Conservation (phyloP, 257 asterid species). For the Solanum chmielewskii region DNA sequence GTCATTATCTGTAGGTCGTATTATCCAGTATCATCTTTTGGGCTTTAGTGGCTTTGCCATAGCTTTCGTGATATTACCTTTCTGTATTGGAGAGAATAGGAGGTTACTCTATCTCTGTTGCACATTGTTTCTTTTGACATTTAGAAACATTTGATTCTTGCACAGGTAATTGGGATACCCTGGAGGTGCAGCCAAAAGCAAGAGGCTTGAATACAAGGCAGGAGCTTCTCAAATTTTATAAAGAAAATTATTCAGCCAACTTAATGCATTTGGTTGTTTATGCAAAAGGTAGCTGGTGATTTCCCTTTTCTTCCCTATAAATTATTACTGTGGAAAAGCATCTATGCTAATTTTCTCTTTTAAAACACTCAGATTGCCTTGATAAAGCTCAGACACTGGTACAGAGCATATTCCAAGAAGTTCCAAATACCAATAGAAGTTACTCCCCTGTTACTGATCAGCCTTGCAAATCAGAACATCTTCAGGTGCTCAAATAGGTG, state of each 20-base stretch:
- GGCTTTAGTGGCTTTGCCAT: background rate
- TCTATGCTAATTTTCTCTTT: background rate
- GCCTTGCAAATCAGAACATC: conserved; percentile 73
- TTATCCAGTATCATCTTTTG: background rate
- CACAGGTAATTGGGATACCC: conserved; percentile 88
- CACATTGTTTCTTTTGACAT: background rate
- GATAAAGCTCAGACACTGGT: conserved; percentile 69
- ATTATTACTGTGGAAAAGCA: background rate
- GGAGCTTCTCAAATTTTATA: conserved; percentile 77
- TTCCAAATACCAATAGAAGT: conserved; percentile 45
- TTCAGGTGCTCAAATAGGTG: conserved; percentile 47
- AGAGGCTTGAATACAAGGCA: conserved; percentile 76
- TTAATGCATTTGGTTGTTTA: conserved; percentile 93
- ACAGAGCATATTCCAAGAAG: conserved; percentile 70
- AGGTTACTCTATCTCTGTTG: background rate
- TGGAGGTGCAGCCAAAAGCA: conserved; percentile 82
- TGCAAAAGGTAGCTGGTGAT: conserved; percentile 53
- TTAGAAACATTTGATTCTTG: background rate
- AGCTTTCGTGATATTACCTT: background rate
- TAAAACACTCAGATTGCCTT: conserved; percentile 50
- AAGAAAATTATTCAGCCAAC: conserved; percentile 80
- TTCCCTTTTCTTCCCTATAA: background rate
- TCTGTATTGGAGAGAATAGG: background rate
- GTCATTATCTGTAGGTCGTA: background rate
- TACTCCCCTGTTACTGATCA: conserved; percentile 52